Evolutionary conservation across 306 rosid species (phyloP), one percentile per base, ranked within the genome.

Genomic region (Corylus americana): DNA sequence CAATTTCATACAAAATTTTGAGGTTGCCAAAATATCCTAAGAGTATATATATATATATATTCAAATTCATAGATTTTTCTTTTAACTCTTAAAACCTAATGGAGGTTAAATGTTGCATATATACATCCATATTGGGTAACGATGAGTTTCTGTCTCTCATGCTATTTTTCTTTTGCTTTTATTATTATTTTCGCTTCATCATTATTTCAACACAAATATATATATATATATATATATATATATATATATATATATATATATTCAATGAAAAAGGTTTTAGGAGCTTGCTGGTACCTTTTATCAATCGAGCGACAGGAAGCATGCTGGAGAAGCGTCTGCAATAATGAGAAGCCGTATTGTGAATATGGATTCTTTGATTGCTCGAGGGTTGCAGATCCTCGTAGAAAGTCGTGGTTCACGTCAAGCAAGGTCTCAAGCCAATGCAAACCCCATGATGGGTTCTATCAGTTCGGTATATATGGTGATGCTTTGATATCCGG

Each of bases 221-320:
- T 22, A 22, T 22, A 22, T 22, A 22, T 22, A 22, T 22, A 22
- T 22, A 22, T 22, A 22, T 22, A 22, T 22, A 22, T 22, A 22
- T 22, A 22, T 22, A 22, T 22, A 22, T 22, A 22, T 22, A 22
- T 22, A 5, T 55, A 5, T 18, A 51, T 31, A 31, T 57, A 11
- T 11, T 17, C 55, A 4, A 42, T 47, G 20, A 8, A 77, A 85
- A 78, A 91, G 99, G 89, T 92, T 91, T 82, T 93, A 87, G 99
- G 97, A 78, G 94, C 99, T 84, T 91, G 93, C 73, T 95, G 98
- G 96, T 95, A 95, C 83, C 94, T 93, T 80, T 89, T 93, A 71
- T 87, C 97, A 13, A 74, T 91, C 1, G 98, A 93, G 75, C 83
- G 99, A 68, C 92, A 93, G 83, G 99, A 95, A 86, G 92, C 97